Conservation (phyloP, 768 basidiomycete genomes). For the Wakefieldia striispora region DNA sequence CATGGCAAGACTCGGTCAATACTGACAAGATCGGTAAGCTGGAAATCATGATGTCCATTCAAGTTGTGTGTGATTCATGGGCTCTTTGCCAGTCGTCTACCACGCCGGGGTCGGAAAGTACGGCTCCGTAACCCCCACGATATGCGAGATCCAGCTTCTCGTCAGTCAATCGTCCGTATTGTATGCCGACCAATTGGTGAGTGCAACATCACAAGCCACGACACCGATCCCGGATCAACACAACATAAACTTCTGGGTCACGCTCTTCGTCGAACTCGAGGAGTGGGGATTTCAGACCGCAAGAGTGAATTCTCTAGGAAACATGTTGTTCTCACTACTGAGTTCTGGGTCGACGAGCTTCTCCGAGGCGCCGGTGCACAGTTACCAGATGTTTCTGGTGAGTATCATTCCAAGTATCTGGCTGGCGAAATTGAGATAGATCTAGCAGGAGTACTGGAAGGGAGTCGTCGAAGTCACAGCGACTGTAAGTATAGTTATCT, state of each 20-base stretch:
- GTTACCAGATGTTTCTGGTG: constrained; percentile 1
- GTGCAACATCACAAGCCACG: neutral
- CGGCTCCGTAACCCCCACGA: neutral
- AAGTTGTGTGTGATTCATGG: neutral
- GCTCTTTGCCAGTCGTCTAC: neutral
- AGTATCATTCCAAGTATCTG: neutral
- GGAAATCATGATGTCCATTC: no score
- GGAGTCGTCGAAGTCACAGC: neutral
- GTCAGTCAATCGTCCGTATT: neutral
- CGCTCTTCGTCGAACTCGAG: neutral
- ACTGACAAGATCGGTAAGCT: neutral
- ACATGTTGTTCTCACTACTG: neutral
- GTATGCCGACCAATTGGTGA: neutral
- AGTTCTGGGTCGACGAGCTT: neutral
- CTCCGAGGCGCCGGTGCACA: neutral
- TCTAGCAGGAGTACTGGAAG: neutral
- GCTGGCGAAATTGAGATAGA: no score
- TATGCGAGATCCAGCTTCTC: constrained; percentile 5
- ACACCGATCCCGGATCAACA: neutral
- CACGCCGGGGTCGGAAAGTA: constrained; percentile 3
- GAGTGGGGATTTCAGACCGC: neutral
- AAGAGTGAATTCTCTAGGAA: constrained; percentile 2
- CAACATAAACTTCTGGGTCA: constrained; percentile 1
- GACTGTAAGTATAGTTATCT: neutral
- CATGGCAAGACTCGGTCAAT: neutral